Conservation (phyloP, 257 asterid genomes). For the Solanum dulcamara region DNA sequence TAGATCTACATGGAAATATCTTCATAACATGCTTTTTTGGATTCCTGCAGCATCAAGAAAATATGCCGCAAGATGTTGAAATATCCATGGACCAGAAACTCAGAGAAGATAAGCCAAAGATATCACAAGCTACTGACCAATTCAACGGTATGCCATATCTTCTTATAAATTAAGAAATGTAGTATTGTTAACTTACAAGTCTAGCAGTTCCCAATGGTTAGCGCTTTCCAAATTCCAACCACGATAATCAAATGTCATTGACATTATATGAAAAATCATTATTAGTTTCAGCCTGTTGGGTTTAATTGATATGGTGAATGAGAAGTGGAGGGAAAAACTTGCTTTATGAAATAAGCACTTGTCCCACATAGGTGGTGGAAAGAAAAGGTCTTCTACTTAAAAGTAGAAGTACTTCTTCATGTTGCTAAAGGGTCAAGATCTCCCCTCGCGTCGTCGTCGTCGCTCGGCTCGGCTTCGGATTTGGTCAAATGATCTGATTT, state of each 20-base stretch:
- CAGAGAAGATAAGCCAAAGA: constrained; percentile 2
- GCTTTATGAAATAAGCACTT: too few species aligned
- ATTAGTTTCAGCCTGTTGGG: too few species aligned
- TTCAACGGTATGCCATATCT: background rate
- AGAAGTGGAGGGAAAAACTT: too few species aligned
- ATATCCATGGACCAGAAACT: constrained; percentile 12
- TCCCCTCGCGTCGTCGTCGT: too few species aligned
- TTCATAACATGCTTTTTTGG: constrained; percentile 5
- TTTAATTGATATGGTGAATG: too few species aligned
- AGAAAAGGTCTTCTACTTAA: too few species aligned
- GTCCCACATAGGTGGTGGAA: too few species aligned
- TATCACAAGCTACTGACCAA: background rate
- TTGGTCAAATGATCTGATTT: too few species aligned
- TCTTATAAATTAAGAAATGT: background rate
- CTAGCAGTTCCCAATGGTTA: background rate
- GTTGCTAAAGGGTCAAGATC: too few species aligned
- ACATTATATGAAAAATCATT: background rate
- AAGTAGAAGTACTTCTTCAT: too few species aligned
- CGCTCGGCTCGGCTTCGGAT: too few species aligned
- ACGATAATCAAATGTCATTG: background rate
- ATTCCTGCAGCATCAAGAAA: constrained; percentile 28
- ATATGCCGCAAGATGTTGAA: background rate
- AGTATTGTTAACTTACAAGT: background rate
- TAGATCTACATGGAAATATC: background rate
- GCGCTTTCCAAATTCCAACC: background rate